phyloP scores from a whole-genome alignment of 345 rosid species.

The Ceriops zippeliana region DNA sequence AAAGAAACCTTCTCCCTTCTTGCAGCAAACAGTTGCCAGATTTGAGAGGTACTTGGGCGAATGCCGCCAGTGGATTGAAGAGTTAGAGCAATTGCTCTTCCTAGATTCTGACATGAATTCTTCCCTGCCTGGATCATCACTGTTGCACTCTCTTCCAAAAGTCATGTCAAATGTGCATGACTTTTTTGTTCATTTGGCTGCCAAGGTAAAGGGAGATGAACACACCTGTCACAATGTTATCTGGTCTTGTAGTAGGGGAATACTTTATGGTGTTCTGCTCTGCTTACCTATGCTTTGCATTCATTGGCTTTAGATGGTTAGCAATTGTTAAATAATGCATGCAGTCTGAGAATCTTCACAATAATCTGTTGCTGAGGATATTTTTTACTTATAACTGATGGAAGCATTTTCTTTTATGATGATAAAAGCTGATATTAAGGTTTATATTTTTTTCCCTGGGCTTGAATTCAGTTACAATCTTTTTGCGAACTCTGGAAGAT shows the following conservation, averaged over 20 bases:
- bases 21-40: slow-evolving; percentile 75
- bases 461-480: slow-evolving; percentile 1
- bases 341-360: background rate
- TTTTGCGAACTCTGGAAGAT: background rate
- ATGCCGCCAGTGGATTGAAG: slow-evolving; percentile 89
- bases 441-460: background rate
- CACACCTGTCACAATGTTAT: too few relatives aligned
- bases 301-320: too few relatives aligned
- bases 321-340: too few relatives aligned
- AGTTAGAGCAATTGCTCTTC: slow-evolving; percentile 72
- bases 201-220: slow-evolving; percentile 57
- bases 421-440: background rate
- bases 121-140: slow-evolving; percentile 45
- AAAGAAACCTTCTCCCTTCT: slow-evolving; percentile 79
- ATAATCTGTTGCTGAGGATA: background rate
- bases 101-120: slow-evolving; percentile 63
- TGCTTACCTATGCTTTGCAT: too few relatives aligned
- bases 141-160: slow-evolving; percentile 81
- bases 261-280: background rate
- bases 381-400: background rate
- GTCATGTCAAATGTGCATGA: slow-evolving; percentile 88
- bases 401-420: background rate
- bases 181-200: slow-evolving; percentile 92
- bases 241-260: background rate
- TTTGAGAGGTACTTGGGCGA: slow-evolving; percentile 81